These are phyloP conservation scores for Hericium erinaceus DNA, from an alignment of 768 basidiomycete species.

Conservation along the genomic window DNA sequence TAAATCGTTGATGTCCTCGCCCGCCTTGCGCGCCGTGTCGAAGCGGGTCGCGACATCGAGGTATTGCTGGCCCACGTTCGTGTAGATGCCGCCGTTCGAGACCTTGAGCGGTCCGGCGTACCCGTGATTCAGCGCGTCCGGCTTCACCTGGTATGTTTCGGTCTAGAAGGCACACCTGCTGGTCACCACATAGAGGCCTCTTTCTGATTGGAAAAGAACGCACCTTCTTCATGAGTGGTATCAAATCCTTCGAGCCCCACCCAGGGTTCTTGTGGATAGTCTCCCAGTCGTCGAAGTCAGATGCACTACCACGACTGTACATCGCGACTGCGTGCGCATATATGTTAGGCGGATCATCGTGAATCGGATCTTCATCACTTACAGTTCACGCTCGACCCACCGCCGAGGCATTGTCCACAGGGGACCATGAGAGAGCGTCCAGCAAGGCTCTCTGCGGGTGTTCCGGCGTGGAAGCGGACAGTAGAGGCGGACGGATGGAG, in stretches of 20 bases:
- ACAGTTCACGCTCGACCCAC: slow-evolving; percentile 57
- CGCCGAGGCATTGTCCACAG: slow-evolving; percentile 44
- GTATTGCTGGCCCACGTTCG: slow-evolving; percentile 19
- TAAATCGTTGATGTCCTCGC: slow-evolving; percentile 16
- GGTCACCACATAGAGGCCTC: too few relatives aligned
- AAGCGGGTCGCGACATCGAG: slow-evolving; percentile 17
- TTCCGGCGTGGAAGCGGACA: slow-evolving; percentile 31
- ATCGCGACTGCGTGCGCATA: slow-evolving; percentile 24
- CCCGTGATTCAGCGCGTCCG: slow-evolving; percentile 31
- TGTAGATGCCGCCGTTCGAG: slow-evolving; percentile 19
- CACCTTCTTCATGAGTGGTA: slow-evolving; percentile 52
- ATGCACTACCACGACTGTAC: slow-evolving; percentile 50
- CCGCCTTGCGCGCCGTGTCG: slow-evolving; percentile 13
- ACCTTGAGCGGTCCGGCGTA: slow-evolving; percentile 34
- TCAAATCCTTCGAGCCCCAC: slow-evolving; percentile 48
- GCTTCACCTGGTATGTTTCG: slow-evolving; percentile 28
- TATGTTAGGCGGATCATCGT: slow-evolving; percentile 16
- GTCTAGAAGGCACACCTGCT: slow-evolving; percentile 15
- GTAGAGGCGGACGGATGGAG: slow-evolving; percentile 29
- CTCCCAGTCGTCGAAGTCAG: slow-evolving; percentile 61
- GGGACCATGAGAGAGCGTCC: slow-evolving; percentile 37
- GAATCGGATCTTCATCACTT: slow-evolving; percentile 1
- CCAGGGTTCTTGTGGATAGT: slow-evolving; percentile 39
- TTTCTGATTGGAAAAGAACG: background rate
- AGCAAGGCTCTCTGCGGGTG: slow-evolving; percentile 32